Evolutionary conservation across 2,329 filamentous ascomycete genomes (phyloP).

Genomic region (Neofusicoccum cordaticola): DNA sequence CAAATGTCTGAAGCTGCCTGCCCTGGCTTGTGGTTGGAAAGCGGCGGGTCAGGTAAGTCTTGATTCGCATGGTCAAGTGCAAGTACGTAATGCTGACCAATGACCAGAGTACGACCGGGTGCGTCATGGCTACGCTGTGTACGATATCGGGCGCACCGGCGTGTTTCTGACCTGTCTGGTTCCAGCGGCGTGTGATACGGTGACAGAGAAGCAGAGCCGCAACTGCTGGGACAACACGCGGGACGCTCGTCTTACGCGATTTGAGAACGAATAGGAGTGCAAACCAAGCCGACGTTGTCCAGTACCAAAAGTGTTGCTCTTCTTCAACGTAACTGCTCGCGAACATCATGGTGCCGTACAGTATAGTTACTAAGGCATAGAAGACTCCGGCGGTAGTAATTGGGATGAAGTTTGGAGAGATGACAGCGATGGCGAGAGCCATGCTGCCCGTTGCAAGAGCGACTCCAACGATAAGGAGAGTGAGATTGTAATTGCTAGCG

Average conservation of each 20-base stretch:
- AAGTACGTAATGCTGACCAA: slow-evolving; percentile 69
- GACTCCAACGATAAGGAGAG: slow-evolving; percentile 54
- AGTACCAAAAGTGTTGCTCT: slow-evolving; percentile 99
- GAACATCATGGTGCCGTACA: slow-evolving; percentile 90
- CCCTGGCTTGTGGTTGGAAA: background rate
- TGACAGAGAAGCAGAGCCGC: slow-evolving; percentile 58
- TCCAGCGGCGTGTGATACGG: slow-evolving; percentile 76
- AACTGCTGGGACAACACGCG: slow-evolving; percentile 7
- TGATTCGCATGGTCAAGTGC: slow-evolving; percentile 41
- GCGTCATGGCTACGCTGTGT: slow-evolving; percentile 63
- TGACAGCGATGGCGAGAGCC: slow-evolving; percentile 31
- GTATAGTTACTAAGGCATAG: slow-evolving; percentile 33
- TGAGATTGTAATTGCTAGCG: slow-evolving; percentile 86
- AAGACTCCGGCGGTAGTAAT: slow-evolving; percentile 40
- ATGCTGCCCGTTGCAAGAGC: slow-evolving; percentile 43
- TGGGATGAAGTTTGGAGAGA: slow-evolving; percentile 46
- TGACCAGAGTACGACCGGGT: slow-evolving; percentile 69
- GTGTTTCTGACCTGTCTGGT: slow-evolving; percentile 95
- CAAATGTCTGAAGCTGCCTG: slow-evolving; percentile 8
- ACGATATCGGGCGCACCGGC: slow-evolving; percentile 87
- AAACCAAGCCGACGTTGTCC: slow-evolving; percentile 71
- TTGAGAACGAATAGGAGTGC: slow-evolving; percentile 46
- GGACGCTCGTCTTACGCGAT: slow-evolving; percentile 10
- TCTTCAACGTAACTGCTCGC: slow-evolving; percentile 97
- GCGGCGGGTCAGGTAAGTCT: slow-evolving; percentile 25